Evolutionary conservation across 805 yeast genomes (phyloP), one percentile per base, ranked within the genome.

Genomic region (Wickerhamomyces subpelliculosus): DNA sequence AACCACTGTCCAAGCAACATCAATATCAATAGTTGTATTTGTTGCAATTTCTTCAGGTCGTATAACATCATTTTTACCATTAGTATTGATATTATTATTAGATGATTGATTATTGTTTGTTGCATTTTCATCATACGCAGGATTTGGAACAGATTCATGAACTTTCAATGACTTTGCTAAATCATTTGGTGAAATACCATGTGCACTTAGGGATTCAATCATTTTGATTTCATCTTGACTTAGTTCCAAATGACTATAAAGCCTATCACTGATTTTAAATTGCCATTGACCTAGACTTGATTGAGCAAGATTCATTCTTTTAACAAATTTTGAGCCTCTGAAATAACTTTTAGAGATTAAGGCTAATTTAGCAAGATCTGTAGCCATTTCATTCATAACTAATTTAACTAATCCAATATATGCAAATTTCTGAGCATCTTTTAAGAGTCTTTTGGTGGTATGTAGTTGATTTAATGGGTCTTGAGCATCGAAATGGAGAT

Each of bases 1-100:
- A 6, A 93, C 65, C 12, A 90, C 73, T 0, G 96, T 89, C 98
- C 98, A 94, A 23, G 89, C 76, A 18, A 93, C 73, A 51, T 89
- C 96, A 38, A 84, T 71, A 21, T 80, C 75, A 8, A 81, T 45
- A 3, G 50, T 58, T 12, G 58, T 51, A n/a, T 62, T 42, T n/a
- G 56, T 45, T 14, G 59, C 58, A 1, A 64, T 48, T 16, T 61
- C 61, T 14, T 60, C 62, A 4, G 63, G 62, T 25, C 53, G 47
- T 3, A 61, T 34, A 10, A 61, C 46, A 36, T 34, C 24, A 40
- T 31, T 5, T 32, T 43, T 10, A 28, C 32, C 20, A 29, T 32
- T 12, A 16, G 4, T 9, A 26, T 32, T 19, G n/a, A n/a, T 22
- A 22, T 8, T 10, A 22, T 22, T 9, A 5, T 26, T 26, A 4